Base-by-base conservation (phyloP, 768 basidiomycete genomes). In the Tubosaeta sp. region DNA sequence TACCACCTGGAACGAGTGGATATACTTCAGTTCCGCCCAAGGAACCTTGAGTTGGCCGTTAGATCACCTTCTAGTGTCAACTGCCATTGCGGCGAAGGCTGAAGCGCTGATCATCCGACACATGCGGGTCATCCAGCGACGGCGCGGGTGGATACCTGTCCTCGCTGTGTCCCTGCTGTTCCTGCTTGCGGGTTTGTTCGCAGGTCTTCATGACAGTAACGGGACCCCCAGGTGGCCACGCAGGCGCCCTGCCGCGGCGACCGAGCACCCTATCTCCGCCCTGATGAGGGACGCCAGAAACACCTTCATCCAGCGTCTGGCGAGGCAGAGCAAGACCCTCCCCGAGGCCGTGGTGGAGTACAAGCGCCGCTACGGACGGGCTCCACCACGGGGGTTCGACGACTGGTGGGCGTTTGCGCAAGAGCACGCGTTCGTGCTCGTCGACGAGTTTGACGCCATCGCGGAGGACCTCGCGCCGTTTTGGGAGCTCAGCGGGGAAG, bases 301-400 rank as follows among this genome's bases (percentile, higher is more conserved):
- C n/a, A 76, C 77, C 46, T 97, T 84, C 68, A 76, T 81, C 34
- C 67, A 72, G 29, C 78, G 86, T 60, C 71, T 98, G 27, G 74
- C 72, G 2, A 74, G 76, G 44, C 97, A 98, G 74, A 93, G 90
- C 68, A 82, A 79, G 60, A 87, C 91, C 1, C 76, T 98, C 35
- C 73, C 74, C 34, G 81, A 82, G 25, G 95, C 95, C 1, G 90
- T 91, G 0, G 68, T 68, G 10, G 92, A 95, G 68, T 99, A 99
- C 71, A 81, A 74, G 57, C 72, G 78, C 52, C 77, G 94, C 53
- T 94, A 95, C 69, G 74, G 74, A 11, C 80, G 88, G 32, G 71
- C 82, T 33, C 97, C 97, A 5, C 95, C 97, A 0, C 81, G 78
- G 37, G 95, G 94, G 1, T 99, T 98, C 58, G 95, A 93, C 63